Evolutionary conservation across 108 stramenopile species (phyloP).

Genomic region (Skeletonema marinoi): DNA sequence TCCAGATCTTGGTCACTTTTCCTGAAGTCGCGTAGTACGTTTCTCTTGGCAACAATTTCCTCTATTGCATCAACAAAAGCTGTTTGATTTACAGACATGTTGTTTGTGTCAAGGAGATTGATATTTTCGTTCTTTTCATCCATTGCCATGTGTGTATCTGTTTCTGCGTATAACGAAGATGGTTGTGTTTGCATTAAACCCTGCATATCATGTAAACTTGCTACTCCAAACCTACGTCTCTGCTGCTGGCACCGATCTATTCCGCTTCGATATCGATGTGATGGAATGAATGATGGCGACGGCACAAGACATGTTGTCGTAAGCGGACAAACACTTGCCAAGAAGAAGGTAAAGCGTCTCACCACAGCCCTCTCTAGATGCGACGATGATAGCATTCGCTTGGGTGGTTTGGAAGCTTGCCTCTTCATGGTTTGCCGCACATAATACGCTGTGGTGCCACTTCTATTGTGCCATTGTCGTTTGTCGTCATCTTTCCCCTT

Average conservation of each 20-base stretch:
- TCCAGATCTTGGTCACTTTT: slow-evolving; percentile 26
- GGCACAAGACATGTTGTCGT: not conserved
- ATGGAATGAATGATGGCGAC: not conserved
- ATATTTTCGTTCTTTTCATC: not conserved
- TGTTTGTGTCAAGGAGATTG: not conserved
- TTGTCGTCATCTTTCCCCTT: too few relatives aligned
- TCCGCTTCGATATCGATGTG: not conserved
- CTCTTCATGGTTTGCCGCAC: not conserved
- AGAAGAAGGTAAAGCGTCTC: not conserved
- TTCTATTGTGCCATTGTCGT: too few relatives aligned
- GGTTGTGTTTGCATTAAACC: not conserved
- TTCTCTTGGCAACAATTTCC: slow-evolving; percentile 31
- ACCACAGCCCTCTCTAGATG: not conserved
- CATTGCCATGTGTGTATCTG: not conserved
- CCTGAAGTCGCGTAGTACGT: slow-evolving; percentile 43
- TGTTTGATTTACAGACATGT: not conserved
- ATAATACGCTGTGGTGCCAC: not conserved
- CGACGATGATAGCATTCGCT: slow-evolving; percentile 1
- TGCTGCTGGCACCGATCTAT: not conserved
- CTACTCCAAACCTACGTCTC: not conserved
- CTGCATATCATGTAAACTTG: not conserved
- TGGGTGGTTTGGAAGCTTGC: not conserved
- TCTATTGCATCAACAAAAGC: slow-evolving; percentile 31
- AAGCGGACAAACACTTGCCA: not conserved
- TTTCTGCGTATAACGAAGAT: not conserved